Percentiles rank a stretch among this genome's conserved stretches.
phyloP scores from a whole-genome alignment of 2,329 filamentous ascomycete species.

The Xylariales sp. region DNA sequence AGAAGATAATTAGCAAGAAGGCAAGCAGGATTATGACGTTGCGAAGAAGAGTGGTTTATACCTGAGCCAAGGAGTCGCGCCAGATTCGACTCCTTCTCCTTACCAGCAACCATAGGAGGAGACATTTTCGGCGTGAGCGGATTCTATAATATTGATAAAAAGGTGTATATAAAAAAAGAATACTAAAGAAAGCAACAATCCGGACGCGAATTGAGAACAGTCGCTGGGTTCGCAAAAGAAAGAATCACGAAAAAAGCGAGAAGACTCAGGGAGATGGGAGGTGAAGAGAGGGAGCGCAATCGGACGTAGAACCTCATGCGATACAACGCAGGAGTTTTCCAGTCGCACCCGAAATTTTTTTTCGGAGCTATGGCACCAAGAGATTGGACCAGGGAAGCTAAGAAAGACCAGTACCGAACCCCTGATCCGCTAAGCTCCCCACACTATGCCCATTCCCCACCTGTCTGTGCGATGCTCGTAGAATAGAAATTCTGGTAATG shows the following conservation, averaged over 20 bases:
- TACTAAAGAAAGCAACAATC: not conserved
- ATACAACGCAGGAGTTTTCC: not conserved
- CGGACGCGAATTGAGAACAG: too few species aligned
- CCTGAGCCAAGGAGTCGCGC: slow-evolving; percentile 90
- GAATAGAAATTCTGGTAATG: too few species aligned
- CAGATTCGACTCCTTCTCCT: slow-evolving; percentile 79
- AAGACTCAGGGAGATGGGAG: not conserved
- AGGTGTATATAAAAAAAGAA: not conserved
- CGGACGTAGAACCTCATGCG: not conserved
- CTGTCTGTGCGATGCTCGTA: too few species aligned
- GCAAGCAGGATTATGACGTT: not conserved
- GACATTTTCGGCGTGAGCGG: slow-evolving; percentile 56
- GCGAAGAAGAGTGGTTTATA: slow-evolving; percentile 31
- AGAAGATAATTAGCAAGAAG: not conserved
- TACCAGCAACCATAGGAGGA: slow-evolving; percentile 47
- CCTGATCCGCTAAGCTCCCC: too few species aligned
- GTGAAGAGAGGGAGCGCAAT: not conserved
- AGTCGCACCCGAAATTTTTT: not conserved
- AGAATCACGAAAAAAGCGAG: not conserved
- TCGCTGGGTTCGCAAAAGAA: too few species aligned
- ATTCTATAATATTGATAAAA: not conserved
- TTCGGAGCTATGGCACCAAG: too few species aligned
- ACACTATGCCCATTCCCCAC: too few species aligned
- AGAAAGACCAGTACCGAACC: too few species aligned
- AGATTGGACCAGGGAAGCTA: too few species aligned